phyloP scores from a whole-genome alignment of 257 asterid genomes.

The Jasminum sambac region DNA sequence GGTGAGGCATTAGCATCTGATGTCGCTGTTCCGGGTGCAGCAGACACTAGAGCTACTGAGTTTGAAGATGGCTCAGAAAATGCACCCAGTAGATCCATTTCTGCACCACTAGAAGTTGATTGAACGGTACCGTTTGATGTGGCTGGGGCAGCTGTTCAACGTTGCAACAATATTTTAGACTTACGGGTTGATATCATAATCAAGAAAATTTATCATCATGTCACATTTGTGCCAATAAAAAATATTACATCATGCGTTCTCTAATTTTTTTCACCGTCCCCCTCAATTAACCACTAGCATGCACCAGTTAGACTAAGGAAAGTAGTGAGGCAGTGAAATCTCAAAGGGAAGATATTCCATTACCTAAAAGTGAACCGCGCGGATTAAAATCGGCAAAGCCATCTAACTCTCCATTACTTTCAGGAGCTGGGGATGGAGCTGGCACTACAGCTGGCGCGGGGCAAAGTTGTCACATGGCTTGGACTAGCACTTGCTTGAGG shows the following conservation, averaged over 20 bases:
- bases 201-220: neutral
- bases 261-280: neutral
- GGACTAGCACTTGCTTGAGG: conserved; percentile 57
- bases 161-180: conserved; percentile 8
- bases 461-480: conserved; percentile 40
- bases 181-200: neutral
- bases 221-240: conserved; percentile 2
- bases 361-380: conserved; percentile 81
- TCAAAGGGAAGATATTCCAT: conserved; percentile 21
- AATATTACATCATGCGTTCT: neutral
- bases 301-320: neutral
- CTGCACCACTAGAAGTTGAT: conserved; percentile 42
- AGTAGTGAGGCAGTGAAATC: neutral
- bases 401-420: conserved; percentile 44
- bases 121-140: conserved; percentile 42
- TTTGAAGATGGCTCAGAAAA: conserved; percentile 60
- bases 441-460: conserved; percentile 57
- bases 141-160: conserved; percentile 53
- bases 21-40: conserved; percentile 35
- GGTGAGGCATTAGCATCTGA: conserved; percentile 49
- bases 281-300: neutral
- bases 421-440: conserved; percentile 44
- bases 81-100: conserved; percentile 78
- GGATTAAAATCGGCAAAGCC: conserved; percentile 96
- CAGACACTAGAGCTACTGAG: conserved; percentile 74